Base-by-base conservation (phyloP, 164 flowering plant genomes). In the Magnolia sinica region DNA sequence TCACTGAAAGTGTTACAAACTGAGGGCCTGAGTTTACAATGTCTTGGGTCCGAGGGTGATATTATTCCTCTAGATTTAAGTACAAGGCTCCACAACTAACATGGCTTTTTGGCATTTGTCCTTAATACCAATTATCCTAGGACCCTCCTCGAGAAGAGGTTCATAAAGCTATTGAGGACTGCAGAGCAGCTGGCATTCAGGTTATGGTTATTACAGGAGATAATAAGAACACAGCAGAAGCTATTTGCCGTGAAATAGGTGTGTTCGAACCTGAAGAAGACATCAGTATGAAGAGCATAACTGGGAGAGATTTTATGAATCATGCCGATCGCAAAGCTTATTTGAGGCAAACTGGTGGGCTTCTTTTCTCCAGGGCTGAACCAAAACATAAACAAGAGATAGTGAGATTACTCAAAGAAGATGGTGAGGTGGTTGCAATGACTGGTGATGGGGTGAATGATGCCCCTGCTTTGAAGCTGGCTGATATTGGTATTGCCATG, bases 401-500 rank as follows among this genome's bases (percentile, higher is more conserved):
- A 50, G 96, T 92, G 70, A 87, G 91, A 81, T 80, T 92, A 87
- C 92, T 93, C 24, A 92, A 92, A 85, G 96, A 90, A 78, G 91
- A 89, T 74, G 95, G 96, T 4, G 96, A 93, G 81, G 94, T 93
- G 45, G 98, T 93, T 81, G 96, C 96, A 18, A 93, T 93, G 98
- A 93, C 96, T 51, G 96, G 98, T 50, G 98, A 93, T 87, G 98
- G 98, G 68, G 98, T 93, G 68, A 93, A 93, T 79, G 97, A 94
- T 83, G 95, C 96, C 22, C 97, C 96, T 82, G 94, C 98, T 52
- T 74, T 96, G 76, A 93, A 96, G 82, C 82, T 93, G 80, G 99
- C 98, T 79, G 98, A 96, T 81, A 93, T 96, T 81, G 99, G 99
- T 10, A 86, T 96, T 76, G 98, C 99, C 5, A 96, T 96, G 99